Conservation (phyloP, 495 filamentous ascomycete genomes). For the Aspergillus affinis region DNA sequence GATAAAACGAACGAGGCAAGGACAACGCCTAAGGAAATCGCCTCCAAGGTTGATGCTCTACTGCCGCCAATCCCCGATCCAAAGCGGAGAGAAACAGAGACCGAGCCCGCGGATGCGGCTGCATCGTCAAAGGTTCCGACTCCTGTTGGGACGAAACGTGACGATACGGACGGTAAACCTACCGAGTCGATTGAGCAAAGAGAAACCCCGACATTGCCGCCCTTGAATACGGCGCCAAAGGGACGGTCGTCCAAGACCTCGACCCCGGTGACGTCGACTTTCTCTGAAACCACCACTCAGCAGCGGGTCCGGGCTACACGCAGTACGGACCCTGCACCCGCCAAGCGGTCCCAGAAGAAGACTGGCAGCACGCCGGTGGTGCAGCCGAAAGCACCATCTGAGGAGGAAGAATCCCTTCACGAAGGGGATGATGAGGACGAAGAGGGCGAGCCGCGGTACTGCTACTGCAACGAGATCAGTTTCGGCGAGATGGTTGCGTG, state of each 20-base stretch:
- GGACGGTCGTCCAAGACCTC: slow-evolving; percentile 60
- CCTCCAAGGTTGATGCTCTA: slow-evolving; percentile 28
- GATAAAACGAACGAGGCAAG: slow-evolving; percentile 40
- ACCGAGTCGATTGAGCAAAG: slow-evolving; percentile 31
- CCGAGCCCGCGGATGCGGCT: slow-evolving; percentile 30
- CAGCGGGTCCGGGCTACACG: slow-evolving; percentile 42
- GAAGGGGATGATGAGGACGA: slow-evolving; percentile 71
- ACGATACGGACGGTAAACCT: slow-evolving; percentile 34
- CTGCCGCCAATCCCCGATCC: slow-evolving; percentile 25
- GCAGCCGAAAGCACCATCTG: slow-evolving; percentile 39
- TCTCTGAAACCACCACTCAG: slow-evolving; percentile 35
- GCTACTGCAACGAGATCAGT: slow-evolving; percentile 87
- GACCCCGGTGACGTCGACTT: slow-evolving; percentile 45
- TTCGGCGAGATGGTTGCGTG: slow-evolving; percentile 99
- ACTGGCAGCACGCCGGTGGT: slow-evolving; percentile 34
- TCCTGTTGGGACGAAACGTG: slow-evolving; percentile 25
- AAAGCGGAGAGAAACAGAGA: slow-evolving; percentile 25
- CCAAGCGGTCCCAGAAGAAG: slow-evolving; percentile 72
- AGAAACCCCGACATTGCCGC: slow-evolving; percentile 12
- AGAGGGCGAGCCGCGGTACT: slow-evolving; percentile 83
- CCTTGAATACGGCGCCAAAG: slow-evolving; percentile 24
- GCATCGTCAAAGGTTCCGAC: slow-evolving; percentile 33
- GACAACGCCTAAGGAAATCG: slow-evolving; percentile 30
- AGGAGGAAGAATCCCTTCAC: slow-evolving; percentile 51
- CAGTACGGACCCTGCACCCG: slow-evolving; percentile 37